Evolutionary conservation across 805 yeast genomes (phyloP), one percentile per base, ranked within the genome.

Genomic region (Starmerella roubikii): DNA sequence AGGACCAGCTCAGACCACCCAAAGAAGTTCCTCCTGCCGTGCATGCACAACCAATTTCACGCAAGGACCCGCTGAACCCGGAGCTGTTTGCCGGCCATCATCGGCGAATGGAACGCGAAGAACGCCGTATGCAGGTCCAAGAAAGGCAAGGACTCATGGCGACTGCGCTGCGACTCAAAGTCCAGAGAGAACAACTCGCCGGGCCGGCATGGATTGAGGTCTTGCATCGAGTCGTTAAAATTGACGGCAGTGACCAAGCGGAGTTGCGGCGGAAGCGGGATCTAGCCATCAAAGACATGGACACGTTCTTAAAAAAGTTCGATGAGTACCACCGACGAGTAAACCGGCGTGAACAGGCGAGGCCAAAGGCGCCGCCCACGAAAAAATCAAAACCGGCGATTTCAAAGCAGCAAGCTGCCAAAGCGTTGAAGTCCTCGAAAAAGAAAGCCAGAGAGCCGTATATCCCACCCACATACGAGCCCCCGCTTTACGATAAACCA

Each of bases 41-140:
- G 19, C 12, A 31, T n/a, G 20, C 39, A 17, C 32, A 37, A 17
- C 19, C 35, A 3, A 30, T 38, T 4, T 30, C 23, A 18, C 15
- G 25, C 0, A 29, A 26, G 2, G 77, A 71, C 48, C 72, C 74
- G 4, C 57, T 80, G 34, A 49, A 56, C 1, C 74, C 52, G 47
- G 53, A 0, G 3, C 48, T n/a, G 16, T 60, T 12, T 75, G 61
- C 52, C 50, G 55, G 23, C 44, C 60, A 12, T 71, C 86, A 79
- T 56, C 65, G 66, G 30, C 64, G 69, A 29, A 71, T 78, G 74
- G 71, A 69, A 45, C 70, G 70, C 39, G 76, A 75, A 37, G 93
- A 81, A 55, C 68, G 67, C 42, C 65, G 71, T 33, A 74, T 77
- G 70, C 59, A 65, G 22, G 63, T 62, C 26, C 60, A 68, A 2